These are phyloP conservation scores for Saccharum spontaneum DNA, from an alignment of 176 grass and related monocot genomes.

Conservation along the genomic window DNA sequence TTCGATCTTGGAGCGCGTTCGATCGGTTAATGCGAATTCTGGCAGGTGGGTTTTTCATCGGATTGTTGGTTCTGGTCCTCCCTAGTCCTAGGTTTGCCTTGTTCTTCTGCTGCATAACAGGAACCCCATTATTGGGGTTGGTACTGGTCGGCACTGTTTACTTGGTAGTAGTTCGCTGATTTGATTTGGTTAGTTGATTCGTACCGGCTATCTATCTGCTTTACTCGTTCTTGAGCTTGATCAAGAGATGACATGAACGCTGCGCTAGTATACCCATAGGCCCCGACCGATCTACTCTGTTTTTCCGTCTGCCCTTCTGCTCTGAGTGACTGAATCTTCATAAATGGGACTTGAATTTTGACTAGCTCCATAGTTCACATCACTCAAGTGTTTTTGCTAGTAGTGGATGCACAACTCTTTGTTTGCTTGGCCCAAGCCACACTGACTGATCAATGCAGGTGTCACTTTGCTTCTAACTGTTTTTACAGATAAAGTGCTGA, in stretches of 20 bases:
- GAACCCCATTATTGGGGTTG: conserved; percentile 4
- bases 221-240: not conserved
- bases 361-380: conserved; percentile 5
- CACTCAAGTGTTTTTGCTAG: not conserved
- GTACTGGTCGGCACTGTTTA: not conserved
- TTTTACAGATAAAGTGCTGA: not conserved
- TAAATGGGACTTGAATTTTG: not conserved
- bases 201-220: not conserved
- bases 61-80: not conserved
- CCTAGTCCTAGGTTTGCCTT: not conserved
- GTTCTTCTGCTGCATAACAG: conserved; percentile 25
- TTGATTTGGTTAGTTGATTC: not conserved
- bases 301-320: not conserved
- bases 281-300: conserved; percentile 17
- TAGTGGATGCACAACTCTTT: not conserved
- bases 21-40: conserved; percentile 29
- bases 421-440: not conserved
- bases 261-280: not conserved
- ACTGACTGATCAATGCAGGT: conserved; percentile 29
- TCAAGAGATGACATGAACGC: conserved; percentile 8
- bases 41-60: not conserved
- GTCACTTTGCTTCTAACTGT: not conserved
- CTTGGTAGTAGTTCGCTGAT: not conserved
- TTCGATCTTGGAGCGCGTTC: not conserved
- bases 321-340: not conserved